Conservation (phyloP, 805 yeast species). For the Saccharomycopsis sp. region DNA sequence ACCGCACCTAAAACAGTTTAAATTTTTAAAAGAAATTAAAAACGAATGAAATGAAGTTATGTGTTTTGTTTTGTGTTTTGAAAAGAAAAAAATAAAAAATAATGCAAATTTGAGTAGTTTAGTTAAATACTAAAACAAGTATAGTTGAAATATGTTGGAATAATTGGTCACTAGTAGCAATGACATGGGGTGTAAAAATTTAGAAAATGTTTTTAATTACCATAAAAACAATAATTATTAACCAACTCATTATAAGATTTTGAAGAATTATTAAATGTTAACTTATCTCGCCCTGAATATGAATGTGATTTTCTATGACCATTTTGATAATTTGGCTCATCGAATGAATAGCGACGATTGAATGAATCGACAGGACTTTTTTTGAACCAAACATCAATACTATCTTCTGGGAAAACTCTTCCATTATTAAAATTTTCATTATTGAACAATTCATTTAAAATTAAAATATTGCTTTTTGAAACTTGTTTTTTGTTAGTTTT, state of each 20-base stretch:
- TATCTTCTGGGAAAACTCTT: slow-evolving; percentile 9
- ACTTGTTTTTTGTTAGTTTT: slow-evolving; percentile 7
- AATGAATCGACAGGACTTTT: not conserved
- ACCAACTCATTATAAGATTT: slow-evolving; percentile 14
- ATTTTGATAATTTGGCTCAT: no score
- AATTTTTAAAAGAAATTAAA: no score
- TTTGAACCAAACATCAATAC: slow-evolving; percentile 11
- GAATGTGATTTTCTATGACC: not conserved
- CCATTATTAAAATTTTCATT: not conserved
- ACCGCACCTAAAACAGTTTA: no score
- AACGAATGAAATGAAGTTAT: no score
- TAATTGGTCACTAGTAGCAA: no score
- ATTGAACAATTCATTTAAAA: slow-evolving; percentile 8
- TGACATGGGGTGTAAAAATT: no score
- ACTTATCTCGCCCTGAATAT: not conserved
- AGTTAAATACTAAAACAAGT: no score
- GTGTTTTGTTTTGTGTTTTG: no score
- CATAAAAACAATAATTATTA: slow-evolving; percentile 15
- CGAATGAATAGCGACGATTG: not conserved
- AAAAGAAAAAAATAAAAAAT: no score
- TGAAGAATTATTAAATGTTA: not conserved
- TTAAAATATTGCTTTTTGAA: slow-evolving; percentile 9
- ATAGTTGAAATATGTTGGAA: no score
- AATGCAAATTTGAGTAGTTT: no score
- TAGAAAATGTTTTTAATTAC: no score